Conservation (phyloP, 495 filamentous ascomycete genomes). For the Cercophora scortea region DNA sequence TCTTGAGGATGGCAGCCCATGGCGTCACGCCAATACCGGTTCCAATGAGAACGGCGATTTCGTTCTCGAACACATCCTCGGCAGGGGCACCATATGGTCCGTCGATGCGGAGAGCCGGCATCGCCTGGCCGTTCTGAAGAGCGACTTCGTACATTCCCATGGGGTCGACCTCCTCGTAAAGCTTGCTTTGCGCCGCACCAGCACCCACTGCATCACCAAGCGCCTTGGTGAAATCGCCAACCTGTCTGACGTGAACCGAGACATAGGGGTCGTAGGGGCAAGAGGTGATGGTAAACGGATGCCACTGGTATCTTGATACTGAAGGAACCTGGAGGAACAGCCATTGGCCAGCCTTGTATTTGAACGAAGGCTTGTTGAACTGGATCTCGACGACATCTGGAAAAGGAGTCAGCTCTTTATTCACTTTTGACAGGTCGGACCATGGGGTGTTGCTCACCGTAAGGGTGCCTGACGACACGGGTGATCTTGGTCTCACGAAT, state of each 20-base stretch:
- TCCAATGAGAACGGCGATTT: constrained; percentile 93
- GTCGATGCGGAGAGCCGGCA: constrained; percentile 85
- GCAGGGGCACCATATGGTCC: constrained; percentile 96
- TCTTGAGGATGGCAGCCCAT: constrained; percentile 96
- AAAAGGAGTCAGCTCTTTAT: not conserved
- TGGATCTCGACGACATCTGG: constrained; percentile 94
- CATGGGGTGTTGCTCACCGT: constrained; percentile 52
- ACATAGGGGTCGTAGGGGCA: constrained; percentile 94
- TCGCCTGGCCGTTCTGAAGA: constrained; percentile 82
- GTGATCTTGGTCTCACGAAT: constrained; percentile 79
- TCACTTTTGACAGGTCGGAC: not conserved
- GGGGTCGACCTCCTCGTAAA: constrained; percentile 84
- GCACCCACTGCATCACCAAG: constrained; percentile 91
- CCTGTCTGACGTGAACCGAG: constrained; percentile 89
- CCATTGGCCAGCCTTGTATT: constrained; percentile 98
- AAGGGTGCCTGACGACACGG: constrained; percentile 94
- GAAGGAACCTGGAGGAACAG: constrained; percentile 89
- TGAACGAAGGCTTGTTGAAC: constrained; percentile 91
- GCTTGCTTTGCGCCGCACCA: constrained; percentile 70
- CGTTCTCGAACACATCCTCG: constrained; percentile 96
- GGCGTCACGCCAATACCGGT: constrained; percentile 98
- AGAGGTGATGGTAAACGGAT: constrained; percentile 98
- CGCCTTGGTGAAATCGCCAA: constrained; percentile 86
- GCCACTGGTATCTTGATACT: constrained; percentile 87
- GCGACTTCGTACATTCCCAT: constrained; percentile 98